phyloP scores from a whole-genome alignment of 169 alveolate genomes.

The Eimeria necatrix region DNA sequence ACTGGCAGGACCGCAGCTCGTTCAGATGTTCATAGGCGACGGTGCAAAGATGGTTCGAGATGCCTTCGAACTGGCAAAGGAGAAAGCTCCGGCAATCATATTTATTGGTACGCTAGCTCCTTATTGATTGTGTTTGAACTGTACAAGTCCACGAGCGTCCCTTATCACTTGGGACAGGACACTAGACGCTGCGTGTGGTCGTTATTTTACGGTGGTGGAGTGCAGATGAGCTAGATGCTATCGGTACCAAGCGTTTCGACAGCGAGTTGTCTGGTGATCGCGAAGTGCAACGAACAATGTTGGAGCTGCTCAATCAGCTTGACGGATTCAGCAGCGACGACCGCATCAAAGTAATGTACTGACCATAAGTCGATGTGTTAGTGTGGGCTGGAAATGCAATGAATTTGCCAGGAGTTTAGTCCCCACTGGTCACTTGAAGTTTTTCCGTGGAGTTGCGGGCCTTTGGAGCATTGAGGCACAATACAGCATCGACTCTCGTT shows the following conservation, averaged over 20 bases:
- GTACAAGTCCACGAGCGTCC: too few species aligned
- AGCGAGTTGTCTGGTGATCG: constrained; percentile 98
- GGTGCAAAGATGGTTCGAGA: constrained; percentile 99
- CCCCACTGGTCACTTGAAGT: too few species aligned
- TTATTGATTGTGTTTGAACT: background rate
- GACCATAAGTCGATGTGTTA: background rate
- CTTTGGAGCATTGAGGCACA: too few species aligned
- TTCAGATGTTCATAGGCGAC: constrained; percentile 99
- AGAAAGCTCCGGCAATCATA: constrained; percentile 99
- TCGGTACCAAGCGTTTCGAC: constrained; percentile 93
- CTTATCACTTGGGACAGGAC: too few species aligned
- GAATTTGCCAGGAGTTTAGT: too few species aligned
- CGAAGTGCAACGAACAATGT: constrained; percentile 99
- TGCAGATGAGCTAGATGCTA: constrained; percentile 98
- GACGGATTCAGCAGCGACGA: constrained; percentile 97
- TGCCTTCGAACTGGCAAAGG: constrained; percentile 99
- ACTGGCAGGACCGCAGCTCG: constrained; percentile 99
- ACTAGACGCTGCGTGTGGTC: too few species aligned
- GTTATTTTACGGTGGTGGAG: background rate
- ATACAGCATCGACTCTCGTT: too few species aligned
- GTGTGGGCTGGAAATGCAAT: too few species aligned
- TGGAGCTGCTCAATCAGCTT: constrained; percentile 98
- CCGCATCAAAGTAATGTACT: constrained; percentile 89
- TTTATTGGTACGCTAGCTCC: constrained; percentile 91
- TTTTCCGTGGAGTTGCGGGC: too few species aligned